These are phyloP conservation scores for Neofusicoccum kwambonambiense DNA, from an alignment of 2,329 filamentous ascomycete genomes.

Conservation along the genomic window DNA sequence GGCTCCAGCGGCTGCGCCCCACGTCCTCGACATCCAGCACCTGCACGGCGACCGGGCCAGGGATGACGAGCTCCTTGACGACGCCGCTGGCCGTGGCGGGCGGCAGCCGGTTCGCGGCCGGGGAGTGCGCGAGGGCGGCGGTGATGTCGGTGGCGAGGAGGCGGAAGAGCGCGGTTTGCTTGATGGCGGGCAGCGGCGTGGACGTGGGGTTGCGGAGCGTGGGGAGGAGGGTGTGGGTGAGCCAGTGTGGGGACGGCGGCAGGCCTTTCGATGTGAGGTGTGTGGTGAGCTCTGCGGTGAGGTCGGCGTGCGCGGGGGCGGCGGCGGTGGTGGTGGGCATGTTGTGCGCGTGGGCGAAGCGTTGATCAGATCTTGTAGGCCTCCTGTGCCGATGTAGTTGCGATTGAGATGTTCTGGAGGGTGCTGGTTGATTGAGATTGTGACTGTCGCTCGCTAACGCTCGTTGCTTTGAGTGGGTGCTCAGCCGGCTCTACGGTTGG, in stretches of 20 bases:
- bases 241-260: conserved; percentile 59
- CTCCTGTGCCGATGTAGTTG: too few species aligned
- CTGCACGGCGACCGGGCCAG: conserved; percentile 70
- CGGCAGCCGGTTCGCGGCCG: conserved; percentile 52
- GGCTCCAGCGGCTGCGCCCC: conserved; percentile 75
- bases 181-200: conserved; percentile 67
- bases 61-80: conserved; percentile 57
- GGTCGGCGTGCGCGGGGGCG: conserved; percentile 45
- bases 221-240: conserved; percentile 58
- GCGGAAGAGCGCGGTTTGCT: conserved; percentile 78
- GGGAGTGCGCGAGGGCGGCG: conserved; percentile 49
- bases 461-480: too few species aligned
- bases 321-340: conserved; percentile 41
- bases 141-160: conserved; percentile 78
- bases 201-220: conserved; percentile 46
- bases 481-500: not conserved
- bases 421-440: too few species aligned
- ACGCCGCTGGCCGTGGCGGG: conserved; percentile 52
- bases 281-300: conserved; percentile 41
- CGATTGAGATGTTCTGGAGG: too few species aligned
- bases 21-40: conserved; percentile 86
- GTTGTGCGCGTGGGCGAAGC: not conserved
- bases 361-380: too few species aligned
- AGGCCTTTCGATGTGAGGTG: conserved; percentile 59
- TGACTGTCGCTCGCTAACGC: not conserved